Conservation (phyloP, 768 basidiomycete species). For the Lactarius vividus region DNA sequence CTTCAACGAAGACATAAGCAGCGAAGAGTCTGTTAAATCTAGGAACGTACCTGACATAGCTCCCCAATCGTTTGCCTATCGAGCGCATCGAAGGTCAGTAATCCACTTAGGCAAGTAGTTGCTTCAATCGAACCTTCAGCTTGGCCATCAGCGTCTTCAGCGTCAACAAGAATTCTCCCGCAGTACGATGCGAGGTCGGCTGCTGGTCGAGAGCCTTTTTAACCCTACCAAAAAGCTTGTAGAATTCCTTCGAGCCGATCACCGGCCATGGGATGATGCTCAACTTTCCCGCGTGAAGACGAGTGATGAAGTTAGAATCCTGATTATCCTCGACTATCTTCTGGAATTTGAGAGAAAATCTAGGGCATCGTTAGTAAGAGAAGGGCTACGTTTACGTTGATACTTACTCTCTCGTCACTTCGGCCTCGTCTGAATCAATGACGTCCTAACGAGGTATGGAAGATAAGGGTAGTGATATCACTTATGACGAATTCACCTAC, state of each 20-base stretch:
- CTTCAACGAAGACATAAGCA: constrained; percentile 30
- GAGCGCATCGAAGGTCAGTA: background rate
- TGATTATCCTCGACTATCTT: constrained; percentile 62
- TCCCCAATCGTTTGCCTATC: constrained; percentile 63
- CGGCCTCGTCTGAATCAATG: constrained; percentile 56
- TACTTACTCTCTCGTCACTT: constrained; percentile 56
- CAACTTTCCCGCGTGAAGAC: constrained; percentile 52
- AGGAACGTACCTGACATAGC: constrained; percentile 52
- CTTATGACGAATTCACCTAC: constrained; percentile 30
- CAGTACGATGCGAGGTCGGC: constrained; percentile 46
- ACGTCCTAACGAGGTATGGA: constrained; percentile 47
- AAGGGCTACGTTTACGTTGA: background rate
- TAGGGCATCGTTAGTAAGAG: constrained; percentile 27
- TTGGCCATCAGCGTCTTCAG: constrained; percentile 69
- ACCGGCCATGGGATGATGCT: constrained; percentile 67
- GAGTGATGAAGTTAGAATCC: constrained; percentile 60
- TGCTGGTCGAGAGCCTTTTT: constrained; percentile 51
- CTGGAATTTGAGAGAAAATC: constrained; percentile 57
- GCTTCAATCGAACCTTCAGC: constrained; percentile 45
- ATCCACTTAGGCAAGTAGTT: background rate
- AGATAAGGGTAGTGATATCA: background rate
- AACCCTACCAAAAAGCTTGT: constrained; percentile 47
- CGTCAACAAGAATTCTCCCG: constrained; percentile 53
- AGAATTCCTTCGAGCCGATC: constrained; percentile 61
- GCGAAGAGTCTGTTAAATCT: background rate